phyloP scores from a whole-genome alignment of 2,329 filamentous ascomycete genomes.

The Colletotrichum simmondsii region DNA sequence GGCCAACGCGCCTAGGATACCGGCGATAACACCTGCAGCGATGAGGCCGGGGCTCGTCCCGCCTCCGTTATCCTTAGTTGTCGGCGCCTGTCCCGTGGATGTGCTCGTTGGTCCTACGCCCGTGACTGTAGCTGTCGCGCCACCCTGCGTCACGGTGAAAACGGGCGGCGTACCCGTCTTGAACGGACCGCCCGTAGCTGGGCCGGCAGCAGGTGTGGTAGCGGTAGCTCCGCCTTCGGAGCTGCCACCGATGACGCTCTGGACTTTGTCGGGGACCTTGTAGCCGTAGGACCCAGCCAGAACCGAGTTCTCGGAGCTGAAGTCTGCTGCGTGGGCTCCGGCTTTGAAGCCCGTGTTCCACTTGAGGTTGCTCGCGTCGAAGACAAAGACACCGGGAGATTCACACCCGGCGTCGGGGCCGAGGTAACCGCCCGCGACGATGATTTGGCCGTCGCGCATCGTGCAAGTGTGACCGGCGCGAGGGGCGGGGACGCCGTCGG shows the following conservation, averaged over 20 bases:
- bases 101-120: constrained; percentile 49
- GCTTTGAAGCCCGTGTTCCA: constrained; percentile 74
- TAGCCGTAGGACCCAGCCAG: constrained; percentile 72
- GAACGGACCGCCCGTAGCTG: constrained; percentile 75
- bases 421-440: constrained; percentile 77
- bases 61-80: constrained; percentile 3
- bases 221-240: constrained; percentile 72
- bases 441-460: constrained; percentile 76
- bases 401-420: constrained; percentile 72
- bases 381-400: constrained; percentile 76
- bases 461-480: constrained; percentile 77
- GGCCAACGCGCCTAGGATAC: constrained; percentile 70
- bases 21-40: constrained; percentile 68
- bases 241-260: constrained; percentile 71
- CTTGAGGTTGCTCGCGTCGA: constrained; percentile 72
- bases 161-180: constrained; percentile 76
- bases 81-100: constrained; percentile 44
- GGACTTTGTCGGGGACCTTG: constrained; percentile 70
- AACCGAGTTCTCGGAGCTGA: constrained; percentile 61
- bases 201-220: constrained; percentile 70
- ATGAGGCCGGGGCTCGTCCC: constrained; percentile 53
- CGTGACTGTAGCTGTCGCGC: constrained; percentile 57
- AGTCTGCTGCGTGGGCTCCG: constrained; percentile 58
- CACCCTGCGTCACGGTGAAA: constrained; percentile 71
- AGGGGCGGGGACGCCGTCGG: constrained; percentile 65